These are phyloP conservation scores for Piper betle DNA, from an alignment of 164 flowering plant genomes.

Conservation along the genomic window DNA sequence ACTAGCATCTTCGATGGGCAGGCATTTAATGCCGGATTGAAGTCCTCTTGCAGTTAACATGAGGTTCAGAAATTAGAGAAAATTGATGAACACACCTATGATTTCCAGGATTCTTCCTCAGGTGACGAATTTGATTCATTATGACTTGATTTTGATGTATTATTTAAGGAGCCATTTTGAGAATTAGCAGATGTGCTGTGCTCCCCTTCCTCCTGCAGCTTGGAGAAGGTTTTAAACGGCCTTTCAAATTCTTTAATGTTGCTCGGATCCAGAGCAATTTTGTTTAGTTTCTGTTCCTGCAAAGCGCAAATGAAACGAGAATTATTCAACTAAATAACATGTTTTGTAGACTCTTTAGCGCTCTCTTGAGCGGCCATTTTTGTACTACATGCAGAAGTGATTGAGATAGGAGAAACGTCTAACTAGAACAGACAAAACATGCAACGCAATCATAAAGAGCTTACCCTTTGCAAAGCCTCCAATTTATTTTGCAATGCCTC, in stretches of 20 bases:
- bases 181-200: slow-evolving; percentile 13
- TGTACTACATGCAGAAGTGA: background rate
- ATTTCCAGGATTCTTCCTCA: slow-evolving; percentile 34
- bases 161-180: slow-evolving; percentile 16
- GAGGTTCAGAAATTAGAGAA: background rate
- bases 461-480: slow-evolving; percentile 73
- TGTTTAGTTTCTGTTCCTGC: slow-evolving; percentile 73
- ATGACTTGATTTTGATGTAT: slow-evolving; percentile 18
- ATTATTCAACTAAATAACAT: background rate
- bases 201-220: slow-evolving; percentile 28
- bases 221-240: slow-evolving; percentile 44
- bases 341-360: background rate
- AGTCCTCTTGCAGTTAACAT: too few relatives aligned
- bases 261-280: slow-evolving; percentile 46
- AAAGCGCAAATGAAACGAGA: slow-evolving; percentile 5
- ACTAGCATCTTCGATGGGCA: too few relatives aligned
- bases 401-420: background rate
- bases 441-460: slow-evolving; percentile 6
- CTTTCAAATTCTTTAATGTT: slow-evolving; percentile 68
- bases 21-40: too few relatives aligned
- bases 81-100: slow-evolving; percentile 3
- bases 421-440: background rate
- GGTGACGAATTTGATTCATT: slow-evolving; percentile 17
- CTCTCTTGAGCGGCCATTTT: background rate
- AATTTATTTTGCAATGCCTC: slow-evolving; percentile 83